phyloP scores from a whole-genome alignment of 2,329 filamentous ascomycete genomes.

The Pyrenophora teres region DNA sequence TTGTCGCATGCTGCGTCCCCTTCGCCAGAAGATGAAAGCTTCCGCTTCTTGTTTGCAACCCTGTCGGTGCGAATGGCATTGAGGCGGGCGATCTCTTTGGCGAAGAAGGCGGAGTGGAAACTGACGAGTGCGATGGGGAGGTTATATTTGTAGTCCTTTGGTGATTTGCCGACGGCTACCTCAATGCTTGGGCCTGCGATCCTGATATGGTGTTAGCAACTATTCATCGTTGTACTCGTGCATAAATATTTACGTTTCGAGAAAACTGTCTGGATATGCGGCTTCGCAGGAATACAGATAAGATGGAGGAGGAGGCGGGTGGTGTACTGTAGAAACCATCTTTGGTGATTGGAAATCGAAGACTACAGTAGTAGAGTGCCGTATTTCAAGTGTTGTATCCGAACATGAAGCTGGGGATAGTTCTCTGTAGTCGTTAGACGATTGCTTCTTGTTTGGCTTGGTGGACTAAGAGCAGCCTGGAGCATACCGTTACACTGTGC shows the following conservation, averaged over 20 bases:
- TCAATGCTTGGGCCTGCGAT: conserved; percentile 14
- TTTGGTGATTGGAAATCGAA: no score
- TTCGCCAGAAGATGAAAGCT: neutral
- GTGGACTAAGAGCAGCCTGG: no score
- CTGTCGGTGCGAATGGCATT: neutral
- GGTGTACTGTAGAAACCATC: no score
- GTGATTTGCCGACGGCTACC: conserved; percentile 9
- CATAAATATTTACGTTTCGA: conserved; percentile 6
- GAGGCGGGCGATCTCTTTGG: conserved; percentile 3
- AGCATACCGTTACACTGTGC: no score
- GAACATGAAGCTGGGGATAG: no score
- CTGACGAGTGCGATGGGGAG: conserved; percentile 17
- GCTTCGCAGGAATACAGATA: neutral
- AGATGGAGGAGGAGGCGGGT: no score
- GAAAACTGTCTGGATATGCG: conserved; percentile 5
- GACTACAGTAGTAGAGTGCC: no score
- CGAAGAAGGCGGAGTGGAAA: conserved; percentile 14
- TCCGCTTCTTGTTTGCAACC: conserved; percentile 17
- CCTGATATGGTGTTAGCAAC: conserved; percentile 1
- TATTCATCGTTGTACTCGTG: neutral
- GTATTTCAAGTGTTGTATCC: no score
- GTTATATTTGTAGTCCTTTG: no score
- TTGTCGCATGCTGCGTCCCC: neutral
- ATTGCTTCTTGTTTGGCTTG: no score
- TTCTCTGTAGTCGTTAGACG: no score